Percentiles rank a stretch among this genome's conserved stretches.
These are phyloP conservation scores for Amanita molliuscula DNA, from an alignment of 768 basidiomycete genomes.

Conservation along the genomic window DNA sequence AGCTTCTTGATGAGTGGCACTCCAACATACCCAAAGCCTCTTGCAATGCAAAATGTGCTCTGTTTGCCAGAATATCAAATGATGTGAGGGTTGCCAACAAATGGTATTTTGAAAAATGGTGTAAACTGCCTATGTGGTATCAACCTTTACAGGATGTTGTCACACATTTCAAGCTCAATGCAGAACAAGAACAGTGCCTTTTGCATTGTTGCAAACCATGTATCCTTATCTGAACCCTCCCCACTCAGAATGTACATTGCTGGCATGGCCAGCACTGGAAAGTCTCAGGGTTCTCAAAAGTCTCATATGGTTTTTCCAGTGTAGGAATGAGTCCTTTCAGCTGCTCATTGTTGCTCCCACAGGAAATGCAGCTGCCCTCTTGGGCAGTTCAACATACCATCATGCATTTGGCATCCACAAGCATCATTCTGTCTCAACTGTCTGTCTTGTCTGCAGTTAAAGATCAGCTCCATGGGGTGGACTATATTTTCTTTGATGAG, in stretches of 20 bases:
- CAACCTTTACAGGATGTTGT: constrained; percentile 6
- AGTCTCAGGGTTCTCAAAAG: constrained; percentile 13
- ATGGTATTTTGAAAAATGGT: background rate
- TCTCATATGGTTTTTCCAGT: constrained; percentile 11
- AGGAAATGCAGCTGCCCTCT: constrained; percentile 14
- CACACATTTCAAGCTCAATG: constrained; percentile 10
- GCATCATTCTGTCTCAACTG: background rate
- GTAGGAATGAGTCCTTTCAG: constrained; percentile 8
- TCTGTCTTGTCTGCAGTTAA: background rate
- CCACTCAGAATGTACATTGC: constrained; percentile 17
- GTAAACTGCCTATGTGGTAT: background rate
- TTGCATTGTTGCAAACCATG: constrained; percentile 13
- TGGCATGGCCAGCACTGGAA: constrained; percentile 19
- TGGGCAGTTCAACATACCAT: constrained; percentile 20
- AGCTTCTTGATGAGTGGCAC: too few species aligned
- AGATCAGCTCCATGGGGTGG: constrained; percentile 14
- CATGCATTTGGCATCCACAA: constrained; percentile 10
- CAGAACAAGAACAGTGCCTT: constrained; percentile 17
- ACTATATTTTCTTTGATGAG: constrained; percentile 28
- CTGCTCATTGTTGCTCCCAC: constrained; percentile 16
- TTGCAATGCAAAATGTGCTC: too few species aligned
- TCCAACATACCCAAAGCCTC: too few species aligned
- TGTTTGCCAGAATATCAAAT: too few species aligned
- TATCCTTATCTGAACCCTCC: background rate
- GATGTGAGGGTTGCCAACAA: background rate